These are phyloP conservation scores for Diaporthe eres DNA, from an alignment of 2,329 filamentous ascomycete genomes.

Conservation along the genomic window DNA sequence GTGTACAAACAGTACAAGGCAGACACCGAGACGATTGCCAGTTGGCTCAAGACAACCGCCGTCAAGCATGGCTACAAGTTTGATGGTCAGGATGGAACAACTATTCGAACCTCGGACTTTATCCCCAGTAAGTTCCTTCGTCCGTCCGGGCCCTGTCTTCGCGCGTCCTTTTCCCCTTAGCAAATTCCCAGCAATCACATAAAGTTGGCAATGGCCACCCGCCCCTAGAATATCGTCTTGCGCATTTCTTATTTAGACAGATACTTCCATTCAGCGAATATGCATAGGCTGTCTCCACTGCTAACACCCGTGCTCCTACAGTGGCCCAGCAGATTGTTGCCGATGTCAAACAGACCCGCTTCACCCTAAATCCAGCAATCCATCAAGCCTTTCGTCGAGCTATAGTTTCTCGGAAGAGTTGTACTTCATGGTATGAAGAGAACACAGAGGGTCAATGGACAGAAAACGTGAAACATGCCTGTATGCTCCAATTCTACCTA, in stretches of 20 bases:
- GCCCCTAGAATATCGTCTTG: not conserved
- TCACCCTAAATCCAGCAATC: not conserved
- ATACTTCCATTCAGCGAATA: not conserved
- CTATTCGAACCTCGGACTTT: conserved; percentile 22
- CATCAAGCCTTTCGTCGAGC: conserved; percentile 28
- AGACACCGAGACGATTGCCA: conserved; percentile 26
- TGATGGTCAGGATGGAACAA: not conserved
- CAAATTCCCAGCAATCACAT: not conserved
- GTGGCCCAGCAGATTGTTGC: conserved; percentile 23
- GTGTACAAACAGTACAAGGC: conserved; percentile 30
- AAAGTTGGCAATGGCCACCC: not conserved
- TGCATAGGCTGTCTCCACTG: too few relatives aligned
- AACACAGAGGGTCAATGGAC: conserved; percentile 12
- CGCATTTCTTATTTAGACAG: not conserved
- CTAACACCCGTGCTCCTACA: not conserved
- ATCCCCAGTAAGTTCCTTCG: conserved; percentile 5
- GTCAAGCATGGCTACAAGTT: conserved; percentile 30
- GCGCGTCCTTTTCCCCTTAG: not conserved
- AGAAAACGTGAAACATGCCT: conserved; percentile 25
- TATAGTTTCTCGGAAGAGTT: conserved; percentile 12
- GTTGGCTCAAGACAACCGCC: conserved; percentile 17
- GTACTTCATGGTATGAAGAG: conserved; percentile 25
- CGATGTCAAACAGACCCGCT: not conserved
- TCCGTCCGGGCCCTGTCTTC: not conserved
- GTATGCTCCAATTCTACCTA: not conserved